Percentiles rank a stretch among this genome's conserved stretches.
phyloP scores from a whole-genome alignment of 352 stramenopile genomes.

The Pythium grandisporangium region DNA sequence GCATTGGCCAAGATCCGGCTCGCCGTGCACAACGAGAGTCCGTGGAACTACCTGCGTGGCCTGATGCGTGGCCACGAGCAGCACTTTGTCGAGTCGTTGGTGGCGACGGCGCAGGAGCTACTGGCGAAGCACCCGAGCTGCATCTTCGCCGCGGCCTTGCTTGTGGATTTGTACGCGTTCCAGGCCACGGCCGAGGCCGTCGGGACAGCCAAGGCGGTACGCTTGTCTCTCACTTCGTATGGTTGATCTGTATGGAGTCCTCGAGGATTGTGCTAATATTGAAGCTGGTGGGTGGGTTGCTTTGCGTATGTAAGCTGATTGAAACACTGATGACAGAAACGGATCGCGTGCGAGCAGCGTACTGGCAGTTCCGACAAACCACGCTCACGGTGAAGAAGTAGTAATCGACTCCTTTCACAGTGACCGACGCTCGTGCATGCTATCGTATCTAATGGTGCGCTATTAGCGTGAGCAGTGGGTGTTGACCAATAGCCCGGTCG shows the following conservation, averaged over 20 bases:
- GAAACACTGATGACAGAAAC: slow-evolving; percentile 63
- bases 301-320: slow-evolving; percentile 27
- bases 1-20: slow-evolving; percentile 52
- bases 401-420: too few species aligned
- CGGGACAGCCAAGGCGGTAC: slow-evolving; percentile 25
- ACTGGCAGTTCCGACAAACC: slow-evolving; percentile 62
- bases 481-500: too few species aligned
- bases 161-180: slow-evolving; percentile 64
- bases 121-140: slow-evolving; percentile 36
- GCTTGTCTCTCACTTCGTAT: not conserved
- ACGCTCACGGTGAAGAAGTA: slow-evolving; percentile 23
- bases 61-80: slow-evolving; percentile 42
- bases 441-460: too few species aligned
- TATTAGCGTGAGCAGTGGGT: too few species aligned
- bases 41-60: slow-evolving; percentile 88
- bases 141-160: slow-evolving; percentile 56
- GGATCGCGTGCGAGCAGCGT: slow-evolving; percentile 60
- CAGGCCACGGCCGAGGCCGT: slow-evolving; percentile 33
- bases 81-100: slow-evolving; percentile 26
- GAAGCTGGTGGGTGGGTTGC: too few species aligned
- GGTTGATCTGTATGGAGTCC: not conserved
- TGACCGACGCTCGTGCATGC: too few species aligned
- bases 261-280: too few species aligned
- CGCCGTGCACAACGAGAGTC: slow-evolving; percentile 86
- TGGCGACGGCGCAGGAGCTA: slow-evolving; percentile 27